Base-by-base conservation (phyloP, 2,329 filamentous ascomycete species). In the Colletotrichum spinosum region DNA sequence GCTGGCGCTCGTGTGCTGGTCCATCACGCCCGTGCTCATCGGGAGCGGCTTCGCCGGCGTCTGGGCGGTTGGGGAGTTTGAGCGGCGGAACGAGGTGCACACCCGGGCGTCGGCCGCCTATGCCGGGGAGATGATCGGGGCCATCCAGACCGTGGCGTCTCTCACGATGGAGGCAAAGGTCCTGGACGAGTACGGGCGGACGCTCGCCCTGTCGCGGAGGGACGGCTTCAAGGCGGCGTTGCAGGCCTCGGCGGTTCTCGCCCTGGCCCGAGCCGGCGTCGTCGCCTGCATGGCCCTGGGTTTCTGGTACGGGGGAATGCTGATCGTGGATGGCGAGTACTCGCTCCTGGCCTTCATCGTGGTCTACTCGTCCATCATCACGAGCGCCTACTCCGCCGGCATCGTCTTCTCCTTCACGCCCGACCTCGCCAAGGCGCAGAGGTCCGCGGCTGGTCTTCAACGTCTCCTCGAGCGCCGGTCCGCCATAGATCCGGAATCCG, bases 321-420 rank as follows among this genome's bases (percentile, higher is more conserved):
- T 81, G 4, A 72, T 82, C 7, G 78, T 78, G 1, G 75, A 71
- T 1, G 78, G 80, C n/a, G 84, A 86, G 68, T 85, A 86, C 68
- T 75, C 75, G 2, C 72, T 78, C 0, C 70, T 76, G 3, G 77
- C 83, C 50, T 86, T 85, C 71, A 85, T 85, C 69, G 76, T 81
- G 41, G 79, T 84, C 38, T 86, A 86, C 70, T 80, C 84, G 60
- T 81, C 83, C 17, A 75, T 84, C 13, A 74, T 86, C 25, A 85
- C 80, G 65, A 79, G 79, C 0, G 79, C 77, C 4, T 76, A 83
- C 75, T 75, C 79, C 6, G 76, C 80, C 3, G 77, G 33, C 12
- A 39, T 8, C 4, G 35, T 49, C 46, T 49, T 39, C 2, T 10
- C 9, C 8, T 81, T 79, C 67, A 79, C 17, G 17, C 17, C 17